Percentiles rank a stretch among this genome's conserved stretches.
These are phyloP conservation scores for Phaffia rhodozyma DNA, from an alignment of 1,284 basidiomycete genomes.

Conservation along the genomic window DNA sequence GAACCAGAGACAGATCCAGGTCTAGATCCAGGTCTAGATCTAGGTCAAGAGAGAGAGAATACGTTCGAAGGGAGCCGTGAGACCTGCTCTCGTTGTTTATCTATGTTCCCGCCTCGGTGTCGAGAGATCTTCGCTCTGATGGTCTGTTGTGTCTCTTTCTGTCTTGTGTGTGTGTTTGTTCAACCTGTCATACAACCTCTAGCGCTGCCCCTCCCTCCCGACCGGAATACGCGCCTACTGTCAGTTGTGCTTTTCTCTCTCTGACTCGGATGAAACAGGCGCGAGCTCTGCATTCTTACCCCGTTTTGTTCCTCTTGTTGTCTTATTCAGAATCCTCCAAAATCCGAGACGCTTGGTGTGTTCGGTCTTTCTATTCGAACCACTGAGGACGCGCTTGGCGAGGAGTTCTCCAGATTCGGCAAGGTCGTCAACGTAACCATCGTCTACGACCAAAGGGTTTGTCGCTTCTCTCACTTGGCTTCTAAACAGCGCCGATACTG, in stretches of 20 bases:
- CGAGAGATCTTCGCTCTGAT: too few relatives aligned
- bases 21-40: too few relatives aligned
- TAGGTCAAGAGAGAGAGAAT: too few relatives aligned
- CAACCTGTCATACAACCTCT: too few relatives aligned
- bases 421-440: conserved; percentile 91
- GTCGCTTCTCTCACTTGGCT: conserved; percentile 28
- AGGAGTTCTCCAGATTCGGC: conserved; percentile 81
- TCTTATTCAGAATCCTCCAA: conserved; percentile 2
- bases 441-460: conserved; percentile 94
- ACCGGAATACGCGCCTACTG: not conserved
- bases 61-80: too few relatives aligned
- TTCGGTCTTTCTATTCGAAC: conserved; percentile 94
- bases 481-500: conserved; percentile 19
- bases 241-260: not conserved
- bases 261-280: too few relatives aligned
- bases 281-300: not conserved
- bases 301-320: not conserved
- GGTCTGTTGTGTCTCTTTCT: too few relatives aligned
- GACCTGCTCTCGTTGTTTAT: too few relatives aligned
- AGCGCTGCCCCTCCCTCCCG: not conserved
- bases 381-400: conserved; percentile 81
- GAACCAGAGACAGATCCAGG: too few relatives aligned
- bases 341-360: conserved; percentile 77
- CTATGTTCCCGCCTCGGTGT: too few relatives aligned
- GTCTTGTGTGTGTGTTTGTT: too few relatives aligned